phyloP scores from a whole-genome alignment of 306 rosid species.

The Psophocarpus tetragonolobus region DNA sequence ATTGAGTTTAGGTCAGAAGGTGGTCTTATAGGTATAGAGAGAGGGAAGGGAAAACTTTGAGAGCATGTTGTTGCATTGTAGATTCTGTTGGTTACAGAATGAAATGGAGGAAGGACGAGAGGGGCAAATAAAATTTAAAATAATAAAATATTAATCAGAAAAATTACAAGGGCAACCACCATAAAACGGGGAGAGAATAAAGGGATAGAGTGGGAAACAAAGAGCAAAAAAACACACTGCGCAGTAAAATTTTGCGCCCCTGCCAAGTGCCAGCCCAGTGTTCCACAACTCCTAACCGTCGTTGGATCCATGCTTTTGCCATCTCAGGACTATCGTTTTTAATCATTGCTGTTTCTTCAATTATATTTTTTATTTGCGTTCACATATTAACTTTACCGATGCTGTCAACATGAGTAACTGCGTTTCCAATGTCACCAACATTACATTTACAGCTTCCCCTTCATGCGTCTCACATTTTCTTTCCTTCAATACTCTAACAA shows the following conservation, averaged over 20 bases:
- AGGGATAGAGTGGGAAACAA: not conserved
- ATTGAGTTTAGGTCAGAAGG: slow-evolving; percentile 20
- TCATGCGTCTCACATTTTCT: not conserved
- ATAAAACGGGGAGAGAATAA: slow-evolving; percentile 29
- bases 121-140: not conserved
- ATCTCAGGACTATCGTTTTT: not conserved
- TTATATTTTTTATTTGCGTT: not conserved
- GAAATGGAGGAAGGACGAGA: slow-evolving; percentile 15
- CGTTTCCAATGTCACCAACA: not conserved
- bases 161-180: slow-evolving; percentile 12
- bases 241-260: not conserved
- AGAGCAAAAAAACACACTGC: not conserved
- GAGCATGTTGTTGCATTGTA: slow-evolving; percentile 28
- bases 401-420: not conserved
- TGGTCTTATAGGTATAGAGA: not conserved
- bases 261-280: not conserved
- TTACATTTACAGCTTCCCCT: not conserved
- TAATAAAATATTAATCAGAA: not conserved
- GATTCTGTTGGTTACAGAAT: slow-evolving; percentile 34
- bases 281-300: slow-evolving; percentile 21
- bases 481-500: not conserved
- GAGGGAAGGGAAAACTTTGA: not conserved
- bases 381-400: not conserved
- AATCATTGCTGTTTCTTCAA: not conserved
- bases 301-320: not conserved